Evolutionary conservation across 805 yeast species (phyloP).

Genomic region (Saturnispora bothae): DNA sequence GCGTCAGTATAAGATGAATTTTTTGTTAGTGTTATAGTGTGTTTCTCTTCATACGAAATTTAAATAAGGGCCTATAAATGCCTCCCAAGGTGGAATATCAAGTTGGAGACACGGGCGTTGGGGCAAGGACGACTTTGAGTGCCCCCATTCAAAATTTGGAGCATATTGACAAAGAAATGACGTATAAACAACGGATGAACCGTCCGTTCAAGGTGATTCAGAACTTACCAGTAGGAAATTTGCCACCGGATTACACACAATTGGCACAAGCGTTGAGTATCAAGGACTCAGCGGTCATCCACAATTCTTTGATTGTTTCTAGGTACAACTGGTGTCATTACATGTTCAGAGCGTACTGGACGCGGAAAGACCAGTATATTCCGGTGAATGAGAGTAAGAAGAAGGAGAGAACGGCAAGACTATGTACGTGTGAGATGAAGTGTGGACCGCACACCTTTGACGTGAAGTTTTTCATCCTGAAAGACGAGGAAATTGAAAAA

Average conservation of each 20-base stretch:
- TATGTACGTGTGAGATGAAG: conserved; percentile 62
- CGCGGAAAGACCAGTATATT: conserved; percentile 36
- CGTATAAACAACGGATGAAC: conserved; percentile 22
- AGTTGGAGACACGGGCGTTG: background rate
- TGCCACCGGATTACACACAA: conserved; percentile 50
- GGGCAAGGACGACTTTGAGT: conserved; percentile 15
- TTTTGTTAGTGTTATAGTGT: no score
- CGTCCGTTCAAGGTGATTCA: conserved; percentile 60
- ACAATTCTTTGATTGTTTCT: conserved; percentile 63
- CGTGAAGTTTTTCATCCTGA: conserved; percentile 68
- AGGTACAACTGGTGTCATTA: conserved; percentile 56
- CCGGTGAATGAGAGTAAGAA: conserved; percentile 31
- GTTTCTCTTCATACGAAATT: no score
- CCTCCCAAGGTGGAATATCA: conserved; percentile 2
- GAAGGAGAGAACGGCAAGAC: conserved; percentile 79
- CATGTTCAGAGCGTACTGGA: conserved; percentile 75
- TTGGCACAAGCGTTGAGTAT: conserved; percentile 58
- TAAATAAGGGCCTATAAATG: background rate
- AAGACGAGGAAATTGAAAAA: conserved; percentile 62
- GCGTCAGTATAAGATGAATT: background rate
- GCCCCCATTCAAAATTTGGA: conserved; percentile 24
- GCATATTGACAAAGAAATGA: conserved; percentile 22
- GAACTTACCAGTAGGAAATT: conserved; percentile 56
- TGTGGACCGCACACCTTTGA: conserved; percentile 82
- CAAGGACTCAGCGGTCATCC: conserved; percentile 63